Evolutionary conservation across 495 filamentous ascomycete species (phyloP), one percentile per base, ranked within the genome.

Genomic region (Lasiosphaeria ovina): DNA sequence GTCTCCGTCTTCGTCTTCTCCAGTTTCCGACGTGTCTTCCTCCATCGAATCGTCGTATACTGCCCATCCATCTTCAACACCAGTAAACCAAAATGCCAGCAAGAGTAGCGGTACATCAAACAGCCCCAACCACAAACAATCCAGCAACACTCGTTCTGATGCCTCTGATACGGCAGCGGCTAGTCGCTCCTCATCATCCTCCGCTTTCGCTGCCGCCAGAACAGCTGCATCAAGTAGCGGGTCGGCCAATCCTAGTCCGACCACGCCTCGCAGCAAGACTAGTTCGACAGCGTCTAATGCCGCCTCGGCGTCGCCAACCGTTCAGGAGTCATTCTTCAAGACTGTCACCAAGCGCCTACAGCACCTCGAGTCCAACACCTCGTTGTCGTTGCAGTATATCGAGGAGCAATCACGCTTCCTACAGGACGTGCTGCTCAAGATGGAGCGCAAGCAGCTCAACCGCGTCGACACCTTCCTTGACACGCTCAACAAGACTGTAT

Each of bases 281-380:
- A 83, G 70, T 61, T 60, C 76, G 35, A 60, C 68, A 1, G 67
- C 79, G 7, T 76, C 84, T 11, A 71, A 77, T 49, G 82, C 88
- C 0, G 76, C 86, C 11, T 71, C 82, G 17, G 73, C 91, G 3
- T 85, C 83, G 16, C 93, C 93, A 10, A 92, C 91, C 0, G 93
- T 91, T 4, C 94, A 98, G 75, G 94, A 97, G 72, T 92, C 88
- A 7, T 98, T 98, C 76, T 98, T 97, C 82, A 98, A 98, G 73
- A 91, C 91, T 6, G 87, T 98, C 4, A 89, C 91, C 61, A 96
- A 97, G 70, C 90, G 94, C 44, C 83, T 98, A 6, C 89, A 92
- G 65, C 84, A 89, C 61, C 87, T 98, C 12, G 94, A 98, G 72
- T 84, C 90, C 24, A 97, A 98, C 73, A 91, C 91, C 6, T 94